Evolutionary conservation across 1,284 basidiomycete genomes (phyloP).

Genomic region (Ceratobasidium sp.): DNA sequence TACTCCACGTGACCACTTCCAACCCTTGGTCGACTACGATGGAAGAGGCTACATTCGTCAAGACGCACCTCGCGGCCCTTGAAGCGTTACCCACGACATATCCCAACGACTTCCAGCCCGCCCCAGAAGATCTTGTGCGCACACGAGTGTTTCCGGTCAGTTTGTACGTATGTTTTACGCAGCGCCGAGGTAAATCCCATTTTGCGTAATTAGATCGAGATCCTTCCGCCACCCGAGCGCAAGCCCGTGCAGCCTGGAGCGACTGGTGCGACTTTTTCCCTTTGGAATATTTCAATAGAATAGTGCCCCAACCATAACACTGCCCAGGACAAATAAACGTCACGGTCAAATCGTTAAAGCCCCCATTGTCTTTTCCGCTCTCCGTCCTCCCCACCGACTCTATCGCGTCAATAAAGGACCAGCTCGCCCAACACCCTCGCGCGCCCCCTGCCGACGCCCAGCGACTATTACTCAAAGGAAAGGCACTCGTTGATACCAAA

Average conservation of each 20-base stretch:
- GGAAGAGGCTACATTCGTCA: conserved; percentile 74
- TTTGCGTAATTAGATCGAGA: conserved; percentile 57
- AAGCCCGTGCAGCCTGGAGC: conserved; percentile 32
- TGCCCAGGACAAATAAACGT: conserved; percentile 64
- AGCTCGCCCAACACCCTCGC: conserved; percentile 65
- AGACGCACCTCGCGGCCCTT: conserved; percentile 72
- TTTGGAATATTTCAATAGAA: conserved; percentile 25
- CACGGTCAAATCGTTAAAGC: conserved; percentile 88
- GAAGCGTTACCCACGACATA: conserved; percentile 72
- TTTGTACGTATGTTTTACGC: conserved; percentile 44
- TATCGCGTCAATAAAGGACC: conserved; percentile 76
- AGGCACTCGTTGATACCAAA: conserved; percentile 84
- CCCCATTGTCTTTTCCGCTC: conserved; percentile 75
- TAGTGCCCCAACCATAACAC: conserved; percentile 19
- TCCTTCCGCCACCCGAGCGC: conserved; percentile 64
- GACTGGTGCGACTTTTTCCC: conserved; percentile 34
- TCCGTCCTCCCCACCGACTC: conserved; percentile 76
- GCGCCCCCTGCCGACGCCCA: conserved; percentile 77
- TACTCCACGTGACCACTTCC: conserved; percentile 10
- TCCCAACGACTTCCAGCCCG: conserved; percentile 76
- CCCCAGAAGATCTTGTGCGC: conserved; percentile 70
- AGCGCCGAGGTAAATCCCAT: neutral
- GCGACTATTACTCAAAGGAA: conserved; percentile 87
- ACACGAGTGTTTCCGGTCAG: conserved; percentile 75
- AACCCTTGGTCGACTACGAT: conserved; percentile 40